These are phyloP conservation scores for Curvularia spicifera DNA, from an alignment of 2,329 filamentous ascomycete species.

Conservation along the genomic window DNA sequence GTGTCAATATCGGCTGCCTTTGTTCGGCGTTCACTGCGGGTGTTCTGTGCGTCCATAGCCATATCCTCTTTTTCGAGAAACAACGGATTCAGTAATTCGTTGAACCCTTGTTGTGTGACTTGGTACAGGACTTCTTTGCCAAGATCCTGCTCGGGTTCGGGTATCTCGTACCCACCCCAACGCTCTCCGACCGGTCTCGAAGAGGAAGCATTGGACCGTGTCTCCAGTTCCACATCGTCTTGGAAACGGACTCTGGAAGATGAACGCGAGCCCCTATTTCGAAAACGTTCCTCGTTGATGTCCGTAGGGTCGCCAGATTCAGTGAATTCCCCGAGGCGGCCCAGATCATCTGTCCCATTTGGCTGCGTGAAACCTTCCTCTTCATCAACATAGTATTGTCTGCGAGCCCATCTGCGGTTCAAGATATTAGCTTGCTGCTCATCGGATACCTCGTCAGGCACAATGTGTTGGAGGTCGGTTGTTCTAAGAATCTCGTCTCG, in stretches of 20 bases:
- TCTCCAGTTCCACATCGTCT: constrained; percentile 73
- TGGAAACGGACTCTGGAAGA: constrained; percentile 81
- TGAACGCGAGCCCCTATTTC: constrained; percentile 64
- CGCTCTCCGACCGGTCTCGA: constrained; percentile 71
- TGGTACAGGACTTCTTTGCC: constrained; percentile 91
- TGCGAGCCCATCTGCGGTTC: constrained; percentile 74
- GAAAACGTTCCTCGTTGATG: constrained; percentile 21
- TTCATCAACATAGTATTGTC: constrained; percentile 83
- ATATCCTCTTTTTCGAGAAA: constrained; percentile 83
- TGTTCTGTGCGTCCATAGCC: constrained; percentile 67
- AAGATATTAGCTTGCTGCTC: constrained; percentile 36
- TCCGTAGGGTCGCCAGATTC: constrained; percentile 18
- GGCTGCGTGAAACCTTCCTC: constrained; percentile 70
- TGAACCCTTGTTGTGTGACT: constrained; percentile 89
- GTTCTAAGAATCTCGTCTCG: constrained; percentile 26
- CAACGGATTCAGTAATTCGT: constrained; percentile 85
- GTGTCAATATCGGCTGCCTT: constrained; percentile 30
- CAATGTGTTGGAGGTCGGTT: constrained; percentile 18
- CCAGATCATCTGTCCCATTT: constrained; percentile 21
- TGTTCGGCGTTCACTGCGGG: constrained; percentile 39
- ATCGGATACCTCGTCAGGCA: constrained; percentile 5
- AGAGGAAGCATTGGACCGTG: constrained; percentile 74
- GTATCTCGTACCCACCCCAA: constrained; percentile 80
- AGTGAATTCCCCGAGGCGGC: constrained; percentile 20
- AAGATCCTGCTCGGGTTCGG: constrained; percentile 79